A percentile compares a stretch with the other conserved stretches of the same genome.
Conservation (phyloP, 441 rosid species). For the Jatropha podagrica region DNA sequence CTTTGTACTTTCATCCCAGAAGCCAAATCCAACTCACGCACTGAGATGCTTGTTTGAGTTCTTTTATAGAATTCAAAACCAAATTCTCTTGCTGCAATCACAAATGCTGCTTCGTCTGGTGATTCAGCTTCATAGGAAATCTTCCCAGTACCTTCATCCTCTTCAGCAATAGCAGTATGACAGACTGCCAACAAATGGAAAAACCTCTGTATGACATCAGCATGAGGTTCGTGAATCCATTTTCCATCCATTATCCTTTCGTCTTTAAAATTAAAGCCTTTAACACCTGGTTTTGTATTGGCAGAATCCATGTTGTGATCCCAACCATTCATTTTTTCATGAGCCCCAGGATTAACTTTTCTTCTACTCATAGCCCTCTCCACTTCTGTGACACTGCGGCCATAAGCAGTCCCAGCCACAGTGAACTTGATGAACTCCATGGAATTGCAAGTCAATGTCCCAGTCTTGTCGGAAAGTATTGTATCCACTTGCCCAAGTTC, state of each 20-base stretch:
- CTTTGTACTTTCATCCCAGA: conserved; percentile 60
- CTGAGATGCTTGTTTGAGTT: conserved; percentile 71
- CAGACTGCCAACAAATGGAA: conserved; percentile 75
- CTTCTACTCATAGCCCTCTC: conserved; percentile 63
- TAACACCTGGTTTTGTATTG: conserved; percentile 43
- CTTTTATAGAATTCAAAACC: conserved; percentile 86
- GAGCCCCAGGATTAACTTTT: conserved; percentile 39
- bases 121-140: conserved; percentile 96
- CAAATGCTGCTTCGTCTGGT: conserved; percentile 97
- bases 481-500: conserved; percentile 99
- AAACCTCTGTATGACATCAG: conserved; percentile 63
- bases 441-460: conserved; percentile 96
- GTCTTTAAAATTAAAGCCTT: conserved; percentile 88
- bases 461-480: conserved; percentile 95
- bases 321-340: conserved; percentile 29
- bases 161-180: conserved; percentile 94
- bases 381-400: conserved; percentile 77
- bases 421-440: conserved; percentile 98
- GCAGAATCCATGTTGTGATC: conserved; percentile 35
- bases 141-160: conserved; percentile 68
- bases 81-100: conserved; percentile 90
- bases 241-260: conserved; percentile 77
- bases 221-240: conserved; percentile 65
- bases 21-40: conserved; percentile 63
- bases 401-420: conserved; percentile 84